Conservation (phyloP, 352 stramenopile genomes). For the Phytophthora pistaciae region DNA sequence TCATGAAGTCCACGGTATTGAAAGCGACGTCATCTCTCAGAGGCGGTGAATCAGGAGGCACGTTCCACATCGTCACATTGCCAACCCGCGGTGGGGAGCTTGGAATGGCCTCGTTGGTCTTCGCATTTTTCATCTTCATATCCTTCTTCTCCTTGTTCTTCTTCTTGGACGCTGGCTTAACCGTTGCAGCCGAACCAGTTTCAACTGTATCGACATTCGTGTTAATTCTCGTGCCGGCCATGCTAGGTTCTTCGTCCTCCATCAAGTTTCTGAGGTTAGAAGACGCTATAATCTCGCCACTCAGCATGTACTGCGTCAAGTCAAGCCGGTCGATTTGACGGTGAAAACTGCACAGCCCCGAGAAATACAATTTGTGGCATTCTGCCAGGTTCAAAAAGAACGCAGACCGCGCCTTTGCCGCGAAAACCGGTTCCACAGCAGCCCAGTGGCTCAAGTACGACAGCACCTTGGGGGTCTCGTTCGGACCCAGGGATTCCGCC, state of each 20-base stretch:
- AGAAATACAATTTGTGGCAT: slow-evolving; percentile 9
- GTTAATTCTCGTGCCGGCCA: not conserved
- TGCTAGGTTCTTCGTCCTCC: slow-evolving; percentile 10
- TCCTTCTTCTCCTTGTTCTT: slow-evolving; percentile 22
- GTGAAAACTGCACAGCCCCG: slow-evolving; percentile 10
- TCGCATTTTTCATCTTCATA: not conserved
- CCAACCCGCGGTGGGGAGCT: slow-evolving; percentile 13
- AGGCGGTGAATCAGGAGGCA: slow-evolving; percentile 16
- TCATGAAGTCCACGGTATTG: slow-evolving; percentile 28
- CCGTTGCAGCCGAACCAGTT: too few relatives aligned
- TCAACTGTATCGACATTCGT: not conserved
- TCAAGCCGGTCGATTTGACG: slow-evolving; percentile 29
- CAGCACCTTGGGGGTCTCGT: slow-evolving; percentile 30
- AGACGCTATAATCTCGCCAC: slow-evolving; percentile 26
- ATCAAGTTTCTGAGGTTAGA: not conserved
- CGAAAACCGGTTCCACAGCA: slow-evolving; percentile 20
- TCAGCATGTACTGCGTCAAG: slow-evolving; percentile 37
- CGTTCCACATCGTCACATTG: slow-evolving; percentile 37
- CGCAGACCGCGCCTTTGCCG: slow-evolving; percentile 18
- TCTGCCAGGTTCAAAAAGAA: slow-evolving; percentile 29
- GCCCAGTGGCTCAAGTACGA: slow-evolving; percentile 35
- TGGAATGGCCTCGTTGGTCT: not conserved
- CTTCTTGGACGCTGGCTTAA: not conserved
- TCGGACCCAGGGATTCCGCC: slow-evolving; percentile 1
- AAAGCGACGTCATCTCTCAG: slow-evolving; percentile 21